Conservation (phyloP, 2,329 filamentous ascomycete genomes). For the Falciphora oryzae region DNA sequence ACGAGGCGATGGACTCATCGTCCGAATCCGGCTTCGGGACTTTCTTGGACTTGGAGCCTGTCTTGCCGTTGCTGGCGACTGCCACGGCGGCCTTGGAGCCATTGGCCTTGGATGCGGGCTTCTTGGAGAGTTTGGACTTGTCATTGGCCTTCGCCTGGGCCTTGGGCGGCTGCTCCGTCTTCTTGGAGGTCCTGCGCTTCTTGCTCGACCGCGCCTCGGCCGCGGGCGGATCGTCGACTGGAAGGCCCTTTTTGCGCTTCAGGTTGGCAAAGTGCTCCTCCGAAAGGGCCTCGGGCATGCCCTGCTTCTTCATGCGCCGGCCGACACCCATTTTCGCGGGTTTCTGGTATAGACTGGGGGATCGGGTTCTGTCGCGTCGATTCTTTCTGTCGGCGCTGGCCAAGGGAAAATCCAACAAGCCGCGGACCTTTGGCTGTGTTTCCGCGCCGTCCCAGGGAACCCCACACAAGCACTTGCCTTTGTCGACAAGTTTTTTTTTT, state of each 20-base stretch:
- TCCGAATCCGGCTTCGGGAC: conserved; percentile 33
- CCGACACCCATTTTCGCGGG: conserved; percentile 42
- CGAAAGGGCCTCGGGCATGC: conserved; percentile 73
- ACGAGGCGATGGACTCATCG: conserved; percentile 33
- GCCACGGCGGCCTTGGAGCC: conserved; percentile 20
- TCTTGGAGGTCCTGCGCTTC: conserved; percentile 41
- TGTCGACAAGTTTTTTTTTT: not conserved
- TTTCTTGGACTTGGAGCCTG: conserved; percentile 15
- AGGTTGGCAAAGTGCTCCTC: conserved; percentile 70
- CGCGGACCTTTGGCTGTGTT: not conserved
- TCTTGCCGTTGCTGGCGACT: conserved; percentile 23
- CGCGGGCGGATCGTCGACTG: conserved; percentile 49
- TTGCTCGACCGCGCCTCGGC: conserved; percentile 50
- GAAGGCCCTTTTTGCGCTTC: conserved; percentile 78
- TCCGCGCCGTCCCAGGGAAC: not conserved
- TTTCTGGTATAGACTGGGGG: not conserved
- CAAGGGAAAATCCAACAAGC: not conserved
- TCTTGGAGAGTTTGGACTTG: conserved; percentile 25
- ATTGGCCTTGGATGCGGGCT: conserved; percentile 31
- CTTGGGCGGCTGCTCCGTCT: conserved; percentile 24
- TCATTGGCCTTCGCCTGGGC: conserved; percentile 29
- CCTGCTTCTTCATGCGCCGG: conserved; percentile 95
- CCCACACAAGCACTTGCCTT: not conserved
- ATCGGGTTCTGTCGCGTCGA: not conserved
- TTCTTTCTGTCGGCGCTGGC: not conserved